Evolutionary conservation across 1,284 basidiomycete species (phyloP), one percentile per base, ranked within the genome.

Genomic region (Puccinia coronata): DNA sequence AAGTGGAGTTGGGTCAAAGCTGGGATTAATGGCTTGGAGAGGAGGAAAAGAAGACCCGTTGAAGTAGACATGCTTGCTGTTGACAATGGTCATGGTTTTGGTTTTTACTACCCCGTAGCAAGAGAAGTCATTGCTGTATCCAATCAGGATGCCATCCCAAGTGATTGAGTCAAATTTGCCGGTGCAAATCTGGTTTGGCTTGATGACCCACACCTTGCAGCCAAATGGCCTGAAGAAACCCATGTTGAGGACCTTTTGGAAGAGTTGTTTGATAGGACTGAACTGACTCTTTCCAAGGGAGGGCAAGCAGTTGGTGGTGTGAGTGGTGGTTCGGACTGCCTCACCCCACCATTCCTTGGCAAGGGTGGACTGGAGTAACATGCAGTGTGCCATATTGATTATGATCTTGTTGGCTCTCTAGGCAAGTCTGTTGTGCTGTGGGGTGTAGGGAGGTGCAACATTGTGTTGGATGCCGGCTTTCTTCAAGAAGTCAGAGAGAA

Each of bases 321-420:
- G 12, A 18, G 28, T 70, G 11, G 39, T 43, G 2, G 67, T 70
- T 43, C 25, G 31, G 65, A 39, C n/a, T n/a, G n/a, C n/a, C n/a
- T n/a, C n/a, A n/a, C n/a, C n/a, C n/a, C n/a, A n/a, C n/a, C n/a
- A n/a, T n/a, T n/a, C n/a, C n/a, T n/a, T n/a, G n/a, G n/a, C n/a
- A n/a, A n/a, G n/a, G n/a, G n/a, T n/a, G n/a, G n/a, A n/a, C n/a
- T n/a, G n/a, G n/a, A n/a, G n/a, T n/a, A n/a, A n/a, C n/a, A n/a
- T 69, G 34, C 65, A 69, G 3, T n/a, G 36, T 4, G 67, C n/a
- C 67, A 70, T 41, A 43, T 70, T 70, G 43, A 65, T 65, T 6
- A 65, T 36, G 18, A 31, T 65, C 34, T 65, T 28, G 61, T 65
- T 65, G 25, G 61, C 61, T 3, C 61, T 11, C 36, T 65, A 16